A percentile compares a stretch with the other conserved stretches of the same genome.
These are phyloP conservation scores for Pyrenula massariospora DNA, from an alignment of 495 filamentous ascomycete genomes.

Conservation along the genomic window DNA sequence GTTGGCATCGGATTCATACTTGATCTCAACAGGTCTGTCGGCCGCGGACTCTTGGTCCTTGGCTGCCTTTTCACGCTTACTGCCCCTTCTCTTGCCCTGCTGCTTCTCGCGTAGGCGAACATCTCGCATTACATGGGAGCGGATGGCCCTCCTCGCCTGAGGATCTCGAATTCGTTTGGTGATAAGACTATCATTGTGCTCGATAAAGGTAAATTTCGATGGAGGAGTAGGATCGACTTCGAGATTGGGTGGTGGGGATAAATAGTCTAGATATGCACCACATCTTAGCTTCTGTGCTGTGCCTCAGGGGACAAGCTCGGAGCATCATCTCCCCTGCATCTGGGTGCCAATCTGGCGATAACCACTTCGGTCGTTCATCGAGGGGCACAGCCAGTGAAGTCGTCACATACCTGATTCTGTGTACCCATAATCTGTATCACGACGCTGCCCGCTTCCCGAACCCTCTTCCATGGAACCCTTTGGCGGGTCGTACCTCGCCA, in stretches of 20 bases:
- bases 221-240: not conserved
- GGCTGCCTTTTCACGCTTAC: constrained; percentile 14
- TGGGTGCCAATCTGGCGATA: too few species aligned
- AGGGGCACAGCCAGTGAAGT: too few species aligned
- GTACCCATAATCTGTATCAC: not conserved
- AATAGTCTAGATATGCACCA: not conserved
- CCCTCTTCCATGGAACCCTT: not conserved
- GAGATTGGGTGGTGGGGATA: not conserved
- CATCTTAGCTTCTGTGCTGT: not conserved
- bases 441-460: not conserved
- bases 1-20: not conserved
- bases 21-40: not conserved
- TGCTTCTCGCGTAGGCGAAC: constrained; percentile 25
- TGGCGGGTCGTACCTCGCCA: not conserved
- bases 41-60: constrained; percentile 4
- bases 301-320: too few species aligned
- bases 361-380: too few species aligned
- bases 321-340: too few species aligned
- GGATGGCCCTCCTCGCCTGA: constrained; percentile 24
- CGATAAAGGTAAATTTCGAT: constrained; percentile 20
- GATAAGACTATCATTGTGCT: constrained; percentile 25
- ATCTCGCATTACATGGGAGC: constrained; percentile 29
- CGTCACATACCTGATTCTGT: not conserved
- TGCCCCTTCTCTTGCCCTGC: constrained; percentile 19
- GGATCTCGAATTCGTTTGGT: constrained; percentile 26